A percentile compares a stretch with the other conserved stretches of the same genome.
Evolutionary conservation across 2,329 filamentous ascomycete species (phyloP).

Genomic region (Dactylonectria estremocensis): DNA sequence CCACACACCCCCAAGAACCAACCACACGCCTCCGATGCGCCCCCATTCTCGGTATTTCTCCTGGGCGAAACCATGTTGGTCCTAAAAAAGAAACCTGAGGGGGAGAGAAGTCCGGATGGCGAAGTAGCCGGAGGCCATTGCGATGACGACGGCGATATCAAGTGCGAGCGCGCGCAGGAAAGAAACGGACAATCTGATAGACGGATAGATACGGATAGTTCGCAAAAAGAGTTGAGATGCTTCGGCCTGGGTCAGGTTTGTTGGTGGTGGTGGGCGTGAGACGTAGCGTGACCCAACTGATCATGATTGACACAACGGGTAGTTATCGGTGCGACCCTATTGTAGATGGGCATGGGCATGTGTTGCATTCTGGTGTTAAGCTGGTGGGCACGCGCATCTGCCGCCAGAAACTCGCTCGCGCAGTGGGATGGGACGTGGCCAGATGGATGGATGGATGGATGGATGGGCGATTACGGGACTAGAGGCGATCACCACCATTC

Average conservation of each 20-base stretch:
- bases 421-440: conserved; percentile 10
- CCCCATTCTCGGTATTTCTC: conserved; percentile 30
- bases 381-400: conserved; percentile 42
- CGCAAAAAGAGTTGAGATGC: neutral
- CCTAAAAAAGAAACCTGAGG: conserved; percentile 21
- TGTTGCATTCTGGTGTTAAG: conserved; percentile 7
- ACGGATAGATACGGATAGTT: conserved; percentile 1
- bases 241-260: conserved; percentile 28
- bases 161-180: neutral
- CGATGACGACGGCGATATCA: conserved; percentile 1
- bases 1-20: conserved; percentile 36
- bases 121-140: conserved; percentile 15
- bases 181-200: neutral
- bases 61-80: conserved; percentile 32
- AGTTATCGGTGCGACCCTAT: conserved; percentile 25
- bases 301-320: conserved; percentile 28
- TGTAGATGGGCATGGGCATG: conserved; percentile 21
- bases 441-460: conserved; percentile 12
- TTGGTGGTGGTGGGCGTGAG: conserved; percentile 23
- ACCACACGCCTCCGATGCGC: conserved; percentile 13
- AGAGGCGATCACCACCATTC: conserved; percentile 37
- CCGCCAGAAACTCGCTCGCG: conserved; percentile 34
- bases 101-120: conserved; percentile 28
- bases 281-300: conserved; percentile 29
- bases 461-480: conserved; percentile 5